Base-by-base conservation (phyloP, 2,329 filamentous ascomycete genomes). In the Talaromyces sp. region DNA sequence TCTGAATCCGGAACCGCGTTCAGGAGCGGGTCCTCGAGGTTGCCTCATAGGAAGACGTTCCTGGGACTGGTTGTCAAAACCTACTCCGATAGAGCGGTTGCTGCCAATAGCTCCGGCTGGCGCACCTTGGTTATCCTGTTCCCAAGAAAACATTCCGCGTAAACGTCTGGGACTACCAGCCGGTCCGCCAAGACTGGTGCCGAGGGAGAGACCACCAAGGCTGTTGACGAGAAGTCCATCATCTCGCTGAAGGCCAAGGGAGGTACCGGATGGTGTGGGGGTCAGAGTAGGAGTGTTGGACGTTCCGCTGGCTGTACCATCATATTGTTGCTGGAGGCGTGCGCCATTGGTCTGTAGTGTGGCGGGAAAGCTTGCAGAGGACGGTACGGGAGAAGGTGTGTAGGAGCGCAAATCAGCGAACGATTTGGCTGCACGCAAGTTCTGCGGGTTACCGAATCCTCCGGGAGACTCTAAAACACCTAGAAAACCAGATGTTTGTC, bases 331-430 rank as follows among this genome's bases (percentile, higher is more conserved):
- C 67, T 85, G 85, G 69, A 89, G 85, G 63, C 87, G 84, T 54
- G 86, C 81, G 63, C 88, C 85, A 70, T 88, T 89, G 68, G 85
- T 84, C 72, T 83, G 83, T 59, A 92, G 81, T 67, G 85, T 86
- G 69, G 87, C 87, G 64, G 92, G 89, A 75, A 96, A 97, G 81
- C 92, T 96, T 5, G 92, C 92, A 19, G 92, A 92, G 13, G 95
- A 97, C 7, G 90, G 89, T 2, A 91, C 94, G 5, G 95, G 94
- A 71, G 94, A 98, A 11, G 94, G 94, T 17, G 93, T 97, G 80
- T 96, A 97, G 1, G 93, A 96, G 69, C 94, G 91, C 69, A 99
- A 82, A 75, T 99, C 95, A 40, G 94, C 95, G 76, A 97, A 97
- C 60, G 94, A 98, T 83, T 98, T 98, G 68, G 94, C 95, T 31